Evolutionary conservation across 768 basidiomycete species (phyloP), one percentile per base, ranked within the genome.

Genomic region (Tephrocybe sp.): DNA sequence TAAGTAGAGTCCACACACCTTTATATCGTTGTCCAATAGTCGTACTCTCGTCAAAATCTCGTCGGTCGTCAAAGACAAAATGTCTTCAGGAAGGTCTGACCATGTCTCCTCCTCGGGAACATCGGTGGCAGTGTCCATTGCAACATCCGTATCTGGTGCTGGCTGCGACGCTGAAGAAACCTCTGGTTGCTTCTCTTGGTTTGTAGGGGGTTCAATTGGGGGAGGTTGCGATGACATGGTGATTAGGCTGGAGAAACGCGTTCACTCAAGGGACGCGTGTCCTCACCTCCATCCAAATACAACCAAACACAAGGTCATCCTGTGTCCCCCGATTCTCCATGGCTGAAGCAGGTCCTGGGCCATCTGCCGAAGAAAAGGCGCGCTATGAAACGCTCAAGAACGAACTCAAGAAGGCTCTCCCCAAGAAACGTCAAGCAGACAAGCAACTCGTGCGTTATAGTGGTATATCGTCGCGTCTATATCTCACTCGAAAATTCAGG

Each of bases 1-100:
- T 1, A 19, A 36, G 9, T 19, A 31, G 8, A 41, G 3, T 18
- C 22, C 11, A 33, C 75, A 47, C 37, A 88, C 94, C 80, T 93
- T 94, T 62, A 98, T 83, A 61, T 99, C 97, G 62, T 97, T 98
- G 53, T 99, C 95, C 58, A 99, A 92, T 51, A 99, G 77, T 53
- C 95, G 78, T 69, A 85, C 88, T 68, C 94, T 80, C 47, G 92
- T 92, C 53, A 84, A 64, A 57, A 98, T 90, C 55, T 97, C 94
- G 40, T 97, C 94, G 1, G 89, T 84, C 54, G 75, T 76, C 38
- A 93, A 72, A 25, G 77, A 71, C 67, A 85, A 69, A 57, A 99
- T 88, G 29, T 95, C 91, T 54, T 86, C 86, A 1, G 95, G 93
- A 45, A 98, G 88, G 67, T 97, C 94, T 19, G 84, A 86, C 83